Base-by-base conservation (phyloP, 495 filamentous ascomycete species). In the Collariella sp. region DNA sequence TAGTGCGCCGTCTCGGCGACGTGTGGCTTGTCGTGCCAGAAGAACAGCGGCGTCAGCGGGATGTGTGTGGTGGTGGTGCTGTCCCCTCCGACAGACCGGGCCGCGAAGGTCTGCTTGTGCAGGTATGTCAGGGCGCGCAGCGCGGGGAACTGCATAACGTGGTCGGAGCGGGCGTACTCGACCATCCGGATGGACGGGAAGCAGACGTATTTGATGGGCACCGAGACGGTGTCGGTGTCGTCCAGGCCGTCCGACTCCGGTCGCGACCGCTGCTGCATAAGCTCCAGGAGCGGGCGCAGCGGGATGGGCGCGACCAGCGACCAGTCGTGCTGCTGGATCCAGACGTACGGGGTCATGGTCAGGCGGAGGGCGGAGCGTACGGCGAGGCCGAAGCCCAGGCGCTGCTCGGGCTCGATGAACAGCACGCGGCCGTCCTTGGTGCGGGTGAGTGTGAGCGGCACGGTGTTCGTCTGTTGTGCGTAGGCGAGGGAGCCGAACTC, bases 301-400 rank as follows among this genome's bases (percentile, higher is more conserved):
- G 69, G 70, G 34, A 76, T 70, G 42, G 73, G 61, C 5, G 66
- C 60, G 24, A 69, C 61, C 0, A 76, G 56, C 19, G 67, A 51
- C 73, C 73, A 76, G 59, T 76, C 73, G 54, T 76, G 73, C 64
- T 76, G 73, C 56, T 76, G 73, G 2, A 76, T 63, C 73, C 73
- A 76, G 38, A 73, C 71, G 41, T 74, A 76, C 9, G 71, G 70
- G 18, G 72, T 76, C 48, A 52, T 42, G 19, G 66, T 62, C 35
- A 72, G 50, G 6, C 73, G 61, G 42, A 76, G 55, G 7, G 71
- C 72, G 0, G 69, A 70, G 35, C 73, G 69, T 46, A 76, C 67
- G 19, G 68, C 73, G 19, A 76, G 62, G 0, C 72, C 72, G 22
- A 76, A 76, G 1, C 73, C 73, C 20, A 75, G n/a, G 1, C 73